Evolutionary conservation across 2,329 filamentous ascomycete species (phyloP).

Genomic region (Aspergillus latus): DNA sequence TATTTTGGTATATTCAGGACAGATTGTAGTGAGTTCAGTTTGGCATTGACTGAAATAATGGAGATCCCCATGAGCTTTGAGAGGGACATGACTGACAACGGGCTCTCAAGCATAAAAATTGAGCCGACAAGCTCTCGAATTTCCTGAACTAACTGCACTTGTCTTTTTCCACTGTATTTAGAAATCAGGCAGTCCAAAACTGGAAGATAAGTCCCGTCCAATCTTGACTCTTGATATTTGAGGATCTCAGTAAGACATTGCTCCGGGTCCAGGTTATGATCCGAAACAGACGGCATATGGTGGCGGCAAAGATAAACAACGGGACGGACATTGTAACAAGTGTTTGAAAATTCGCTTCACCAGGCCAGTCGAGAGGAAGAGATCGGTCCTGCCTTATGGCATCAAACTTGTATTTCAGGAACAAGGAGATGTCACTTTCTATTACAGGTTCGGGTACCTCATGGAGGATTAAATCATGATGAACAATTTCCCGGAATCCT

Average conservation of each 20-base stretch:
- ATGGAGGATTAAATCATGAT: not conserved
- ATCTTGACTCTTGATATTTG: not conserved
- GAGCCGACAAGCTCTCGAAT: not conserved
- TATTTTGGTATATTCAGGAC: not conserved
- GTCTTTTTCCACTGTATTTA: not conserved
- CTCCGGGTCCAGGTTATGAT: not conserved
- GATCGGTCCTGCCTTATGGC: not conserved
- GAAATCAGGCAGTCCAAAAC: not conserved
- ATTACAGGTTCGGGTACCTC: not conserved
- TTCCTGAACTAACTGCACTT: not conserved
- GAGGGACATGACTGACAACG: not conserved
- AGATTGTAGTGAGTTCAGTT: not conserved
- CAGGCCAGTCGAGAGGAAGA: not conserved
- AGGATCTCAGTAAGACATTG: not conserved
- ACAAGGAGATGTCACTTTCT: not conserved
- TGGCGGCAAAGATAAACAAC: conserved; percentile 3
- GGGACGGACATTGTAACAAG: not conserved
- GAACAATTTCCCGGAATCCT: not conserved
- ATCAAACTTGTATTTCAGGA: not conserved
- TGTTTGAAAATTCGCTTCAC: not conserved
- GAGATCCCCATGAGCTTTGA: not conserved
- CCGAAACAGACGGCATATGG: not conserved
- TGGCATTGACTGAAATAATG: not conserved
- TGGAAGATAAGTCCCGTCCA: not conserved
- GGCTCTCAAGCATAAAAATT: not conserved